Percentiles rank a stretch among this genome's conserved stretches.
Conservation (phyloP, 257 asterid species). For the Solanum tarapatanum region DNA sequence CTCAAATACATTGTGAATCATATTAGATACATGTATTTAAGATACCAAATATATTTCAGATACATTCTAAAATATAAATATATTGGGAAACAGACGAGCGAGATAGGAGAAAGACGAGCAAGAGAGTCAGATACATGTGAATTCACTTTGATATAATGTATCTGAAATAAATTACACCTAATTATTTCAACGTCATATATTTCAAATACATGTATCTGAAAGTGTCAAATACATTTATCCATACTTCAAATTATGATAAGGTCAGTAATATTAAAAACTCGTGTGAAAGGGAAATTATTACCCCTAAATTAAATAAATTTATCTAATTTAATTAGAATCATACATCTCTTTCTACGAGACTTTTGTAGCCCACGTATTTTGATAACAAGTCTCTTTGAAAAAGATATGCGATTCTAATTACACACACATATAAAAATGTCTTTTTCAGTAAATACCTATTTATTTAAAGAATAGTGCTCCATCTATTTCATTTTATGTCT, state of each 20-base stretch:
- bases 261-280: neutral
- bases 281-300: neutral
- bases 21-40: neutral
- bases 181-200: no score
- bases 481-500: neutral
- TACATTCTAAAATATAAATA: neutral
- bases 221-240: no score
- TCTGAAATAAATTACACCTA: neutral
- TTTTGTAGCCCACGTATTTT: neutral
- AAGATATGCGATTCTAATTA: neutral
- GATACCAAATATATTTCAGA: neutral
- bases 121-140: neutral
- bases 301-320: neutral
- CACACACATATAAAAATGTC: neutral
- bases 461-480: neutral
- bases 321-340: neutral
- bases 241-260: no score
- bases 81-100: neutral
- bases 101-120: neutral
- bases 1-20: neutral
- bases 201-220: fast-evolving
- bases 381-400: neutral
- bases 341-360: neutral
- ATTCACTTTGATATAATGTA: no score
- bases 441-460: neutral